These are phyloP conservation scores for Suillus plorans DNA, from an alignment of 768 basidiomycete species.

Conservation along the genomic window DNA sequence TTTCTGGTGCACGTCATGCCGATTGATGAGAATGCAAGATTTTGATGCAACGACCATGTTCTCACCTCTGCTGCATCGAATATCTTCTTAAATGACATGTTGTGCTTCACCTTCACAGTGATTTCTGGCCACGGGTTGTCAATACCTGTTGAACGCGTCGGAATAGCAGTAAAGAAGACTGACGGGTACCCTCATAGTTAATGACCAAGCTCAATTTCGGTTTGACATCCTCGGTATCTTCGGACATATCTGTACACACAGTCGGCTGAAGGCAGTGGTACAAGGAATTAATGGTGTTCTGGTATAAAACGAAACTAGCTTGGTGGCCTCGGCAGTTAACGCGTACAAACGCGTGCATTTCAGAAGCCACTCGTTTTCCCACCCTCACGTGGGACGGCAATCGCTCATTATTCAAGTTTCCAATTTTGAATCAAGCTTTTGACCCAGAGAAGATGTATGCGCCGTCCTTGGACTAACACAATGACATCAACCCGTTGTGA, in stretches of 20 bases:
- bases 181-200: slow-evolving; percentile 54
- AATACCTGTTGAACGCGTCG: slow-evolving; percentile 8
- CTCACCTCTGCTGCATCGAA: slow-evolving; percentile 67
- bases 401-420: too few species aligned
- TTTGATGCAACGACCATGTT: slow-evolving; percentile 2
- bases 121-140: slow-evolving; percentile 41
- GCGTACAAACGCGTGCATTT: slow-evolving; percentile 18
- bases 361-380: slow-evolving; percentile 4
- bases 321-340: slow-evolving; percentile 1
- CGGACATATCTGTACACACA: slow-evolving; percentile 21
- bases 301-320: neutral
- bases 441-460: too few species aligned
- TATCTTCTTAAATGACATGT: slow-evolving; percentile 64
- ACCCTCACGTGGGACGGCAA: neutral
- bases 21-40: neutral
- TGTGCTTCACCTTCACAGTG: slow-evolving; percentile 64
- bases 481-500: too few species aligned
- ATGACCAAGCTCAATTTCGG: slow-evolving; percentile 69
- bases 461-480: too few species aligned
- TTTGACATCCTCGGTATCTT: slow-evolving; percentile 53
- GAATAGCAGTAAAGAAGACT: slow-evolving; percentile 16
- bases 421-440: too few species aligned
- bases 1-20: slow-evolving; percentile 39
- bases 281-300: slow-evolving; percentile 2
- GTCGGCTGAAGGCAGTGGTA: neutral